Base-by-base conservation (phyloP, 345 rosid species). In the Eucalyptus tenuipes region DNA sequence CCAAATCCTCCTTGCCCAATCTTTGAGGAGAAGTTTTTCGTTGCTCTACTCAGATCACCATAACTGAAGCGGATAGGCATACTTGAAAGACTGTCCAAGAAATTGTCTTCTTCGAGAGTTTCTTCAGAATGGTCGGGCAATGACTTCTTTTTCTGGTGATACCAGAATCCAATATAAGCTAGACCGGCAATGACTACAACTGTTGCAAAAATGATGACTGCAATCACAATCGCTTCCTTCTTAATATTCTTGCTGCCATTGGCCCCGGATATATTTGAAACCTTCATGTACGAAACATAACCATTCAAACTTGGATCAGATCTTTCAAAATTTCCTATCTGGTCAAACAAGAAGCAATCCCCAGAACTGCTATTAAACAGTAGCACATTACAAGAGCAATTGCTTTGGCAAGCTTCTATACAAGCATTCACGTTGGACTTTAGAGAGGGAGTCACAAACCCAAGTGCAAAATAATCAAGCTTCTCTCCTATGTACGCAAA, bases 1-100 rank as follows among this genome's bases (percentile, higher is more conserved):
- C 95, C 95, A 44, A 93, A 93, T 86, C 95, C 95, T 80, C 95
- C 95, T 88, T 92, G 93, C 22, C 95, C 95, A 47, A 93, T 53
- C 90, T 92, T 92, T 37, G 85, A 61, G 4, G 93, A 86, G 92
- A 93, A 93, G 84, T 89, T 92, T 50, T 89, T 92, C 22, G 95
- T 93, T 52, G 93, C 95, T 86, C 49, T 90, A 42, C 86, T 37
- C 75, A 93, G 94, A 88, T 93, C 94, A 66, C n/a, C n/a, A 55
- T 91, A 92, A 57, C 88, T 92, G 88, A 89, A 93, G 12, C 94
- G 94, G 27, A 89, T 44, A 85, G 95, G 93, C 91, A 89, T 89
- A 6, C 93, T 88, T 1, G 93, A 87, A 50, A 93, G 18, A 75
- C 80, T 90, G 52, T 82, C 93, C 20, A 88, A 89, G 91, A 93